These are phyloP conservation scores for Apiotrichum mycotoxinovorans DNA, from an alignment of 1,284 basidiomycete species.

Conservation along the genomic window DNA sequence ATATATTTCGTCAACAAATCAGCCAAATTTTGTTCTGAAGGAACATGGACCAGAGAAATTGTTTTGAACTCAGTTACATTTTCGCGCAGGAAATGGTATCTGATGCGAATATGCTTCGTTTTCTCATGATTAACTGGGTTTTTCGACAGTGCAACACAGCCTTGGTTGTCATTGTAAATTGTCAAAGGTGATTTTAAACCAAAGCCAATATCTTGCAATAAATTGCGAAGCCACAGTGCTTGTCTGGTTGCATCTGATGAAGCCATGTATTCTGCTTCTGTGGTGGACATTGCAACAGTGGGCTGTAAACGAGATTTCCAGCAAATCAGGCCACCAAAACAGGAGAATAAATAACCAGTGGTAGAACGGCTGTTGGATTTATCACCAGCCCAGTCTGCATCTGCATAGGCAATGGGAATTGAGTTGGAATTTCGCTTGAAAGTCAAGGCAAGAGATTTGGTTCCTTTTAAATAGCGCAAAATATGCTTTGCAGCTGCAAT, in stretches of 20 bases:
- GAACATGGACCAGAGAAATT: too few species aligned
- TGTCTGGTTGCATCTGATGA: conserved; percentile 14
- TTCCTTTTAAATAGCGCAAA: conserved; percentile 24
- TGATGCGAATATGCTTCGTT: background rate
- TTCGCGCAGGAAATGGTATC: too few species aligned
- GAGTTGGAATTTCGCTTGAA: background rate
- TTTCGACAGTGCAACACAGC: background rate
- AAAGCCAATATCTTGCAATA: background rate
- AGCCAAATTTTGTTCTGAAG: too few species aligned
- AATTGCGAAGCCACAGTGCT: conserved; percentile 9
- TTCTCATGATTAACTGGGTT: background rate
- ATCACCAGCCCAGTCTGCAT: conserved; percentile 27
- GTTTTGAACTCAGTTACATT: too few species aligned
- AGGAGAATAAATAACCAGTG: conserved; percentile 29
- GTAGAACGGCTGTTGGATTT: conserved; percentile 27
- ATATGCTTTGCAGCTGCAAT: conserved; percentile 26
- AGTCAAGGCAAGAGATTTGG: conserved; percentile 10
- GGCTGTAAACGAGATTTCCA: conserved; percentile 28
- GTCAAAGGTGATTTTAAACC: too few species aligned
- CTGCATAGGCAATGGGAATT: conserved; percentile 14
- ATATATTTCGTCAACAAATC: too few species aligned
- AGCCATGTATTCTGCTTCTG: conserved; percentile 24
- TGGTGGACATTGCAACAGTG: conserved; percentile 24
- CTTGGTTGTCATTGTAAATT: background rate
- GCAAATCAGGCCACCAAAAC: conserved; percentile 18